These are phyloP conservation scores for Aspergillus fischeri DNA, from an alignment of 2,329 filamentous ascomycete genomes.

Conservation along the genomic window DNA sequence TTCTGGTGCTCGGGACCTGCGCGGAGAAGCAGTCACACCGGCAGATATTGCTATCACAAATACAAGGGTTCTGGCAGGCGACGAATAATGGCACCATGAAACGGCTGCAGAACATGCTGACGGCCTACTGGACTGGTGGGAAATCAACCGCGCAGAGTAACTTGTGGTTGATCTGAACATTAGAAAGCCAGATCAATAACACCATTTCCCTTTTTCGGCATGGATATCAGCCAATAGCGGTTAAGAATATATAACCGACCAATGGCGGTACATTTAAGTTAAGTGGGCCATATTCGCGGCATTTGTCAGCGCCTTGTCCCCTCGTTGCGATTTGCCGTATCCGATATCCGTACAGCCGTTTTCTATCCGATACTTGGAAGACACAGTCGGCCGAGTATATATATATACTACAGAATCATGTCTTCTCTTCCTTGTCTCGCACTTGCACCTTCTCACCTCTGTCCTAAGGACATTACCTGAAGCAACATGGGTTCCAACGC, in stretches of 20 bases:
- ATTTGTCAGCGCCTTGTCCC: neutral
- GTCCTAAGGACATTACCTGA: neutral
- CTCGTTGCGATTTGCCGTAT: neutral
- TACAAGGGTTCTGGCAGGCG: slow-evolving; percentile 16
- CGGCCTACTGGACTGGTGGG: neutral
- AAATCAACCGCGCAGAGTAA: neutral
- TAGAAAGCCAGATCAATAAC: neutral
- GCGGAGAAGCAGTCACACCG: slow-evolving; percentile 3
- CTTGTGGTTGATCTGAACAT: neutral
- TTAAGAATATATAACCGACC: neutral
- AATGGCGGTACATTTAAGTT: neutral
- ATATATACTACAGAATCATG: neutral
- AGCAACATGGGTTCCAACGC: slow-evolving; percentile 8
- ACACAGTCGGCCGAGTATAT: neutral
- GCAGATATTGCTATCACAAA: slow-evolving; percentile 12
- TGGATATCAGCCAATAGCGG: neutral
- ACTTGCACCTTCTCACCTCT: neutral
- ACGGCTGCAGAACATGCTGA: slow-evolving; percentile 16
- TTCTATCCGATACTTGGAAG: neutral
- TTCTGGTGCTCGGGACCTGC: slow-evolving; percentile 17
- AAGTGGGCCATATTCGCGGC: neutral
- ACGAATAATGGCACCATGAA: slow-evolving; percentile 23
- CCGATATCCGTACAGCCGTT: neutral
- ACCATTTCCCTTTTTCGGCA: neutral
- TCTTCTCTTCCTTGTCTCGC: neutral